These are phyloP conservation scores for Mortierella alpina DNA, from an alignment of 192 early-diverging fungal genomes.

Conservation along the genomic window DNA sequence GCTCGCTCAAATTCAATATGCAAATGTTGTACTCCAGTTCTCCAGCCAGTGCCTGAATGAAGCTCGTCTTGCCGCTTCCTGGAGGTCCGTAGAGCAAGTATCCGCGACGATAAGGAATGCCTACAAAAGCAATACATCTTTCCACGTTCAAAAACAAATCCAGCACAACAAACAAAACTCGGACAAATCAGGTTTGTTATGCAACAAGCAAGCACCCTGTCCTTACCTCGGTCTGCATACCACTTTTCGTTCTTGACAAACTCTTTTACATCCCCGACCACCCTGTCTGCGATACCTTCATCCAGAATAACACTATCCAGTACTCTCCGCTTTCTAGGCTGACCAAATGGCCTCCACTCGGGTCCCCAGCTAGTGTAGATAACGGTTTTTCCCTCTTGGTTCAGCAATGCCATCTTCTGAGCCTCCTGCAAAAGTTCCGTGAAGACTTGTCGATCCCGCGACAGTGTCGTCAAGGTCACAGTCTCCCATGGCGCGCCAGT, in stretches of 20 bases:
- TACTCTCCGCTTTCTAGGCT: constrained; percentile 83
- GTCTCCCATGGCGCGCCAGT: constrained; percentile 96
- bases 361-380: constrained; percentile 95
- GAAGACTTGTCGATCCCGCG: constrained; percentile 83
- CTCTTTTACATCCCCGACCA: constrained; percentile 76
- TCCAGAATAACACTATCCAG: constrained; percentile 82
- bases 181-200: no score
- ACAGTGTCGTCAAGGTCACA: constrained; percentile 90
- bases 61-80: constrained; percentile 92
- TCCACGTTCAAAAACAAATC: no score
- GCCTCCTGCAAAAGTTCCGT: constrained; percentile 83
- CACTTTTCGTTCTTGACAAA: constrained; percentile 85
- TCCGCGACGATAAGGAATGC: constrained; percentile 90
- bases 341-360: constrained; percentile 97
- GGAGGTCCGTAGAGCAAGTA: constrained; percentile 91
- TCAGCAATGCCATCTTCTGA: constrained; percentile 81
- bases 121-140: constrained; percentile 20
- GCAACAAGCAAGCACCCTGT: not conserved
- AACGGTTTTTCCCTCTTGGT: constrained; percentile 96
- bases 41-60: constrained; percentile 91
- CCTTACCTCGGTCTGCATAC: constrained; percentile 80
- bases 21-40: constrained; percentile 91
- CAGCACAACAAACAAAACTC: no score
- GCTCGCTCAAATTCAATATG: constrained; percentile 85
- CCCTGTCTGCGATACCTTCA: constrained; percentile 68